Base-by-base conservation (phyloP, 306 rosid species). In the Prunus salicina region DNA sequence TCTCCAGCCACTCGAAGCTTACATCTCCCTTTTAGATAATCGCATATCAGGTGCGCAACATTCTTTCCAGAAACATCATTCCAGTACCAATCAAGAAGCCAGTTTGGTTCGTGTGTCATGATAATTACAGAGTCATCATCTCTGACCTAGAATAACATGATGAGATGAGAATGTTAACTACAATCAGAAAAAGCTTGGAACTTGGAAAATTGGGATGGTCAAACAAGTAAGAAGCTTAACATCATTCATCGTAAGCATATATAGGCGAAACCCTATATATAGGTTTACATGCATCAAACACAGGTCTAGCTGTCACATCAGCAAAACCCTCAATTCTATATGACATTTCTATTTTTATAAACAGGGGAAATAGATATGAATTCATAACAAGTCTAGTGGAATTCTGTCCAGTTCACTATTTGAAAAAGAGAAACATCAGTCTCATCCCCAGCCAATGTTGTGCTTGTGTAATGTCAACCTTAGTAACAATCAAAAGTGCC, bases 21-120 rank as follows among this genome's bases (percentile, higher is more conserved):
- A 79, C 99, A 96, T 77, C 98, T 88, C 85, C 97, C 99, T 83
- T 78, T 96, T 74, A 92, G 76, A 91, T 89, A 86, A 89, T 92
- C 97, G 73, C 86, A 69, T 80, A 92, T 88, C 76, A 95, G 82
- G 84, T 95, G 96, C 2, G 96, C 82, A 55, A 96, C 81, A 88
- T 91, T 92, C 91, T 91, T 89, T 78, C 98, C 98, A 81, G 99
- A 84, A 49, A 86, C 93, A 47, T 80, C 87, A 66, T 83, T 84
- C 96, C 97, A 96, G 82, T 96, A 96, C 97, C 99, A 92, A 86
- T 96, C 96, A 67, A 91, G 85, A 76, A 96, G 89, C 98, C 99
- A 96, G 71, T 82, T 86, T 34, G 99, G 99, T 80, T 96, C 99
- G 47, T 96, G 99, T 15, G 99, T 95, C 75, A 95, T 38, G 67